phyloP scores from a whole-genome alignment of 257 asterid species.

The Nemophila menziesii region DNA sequence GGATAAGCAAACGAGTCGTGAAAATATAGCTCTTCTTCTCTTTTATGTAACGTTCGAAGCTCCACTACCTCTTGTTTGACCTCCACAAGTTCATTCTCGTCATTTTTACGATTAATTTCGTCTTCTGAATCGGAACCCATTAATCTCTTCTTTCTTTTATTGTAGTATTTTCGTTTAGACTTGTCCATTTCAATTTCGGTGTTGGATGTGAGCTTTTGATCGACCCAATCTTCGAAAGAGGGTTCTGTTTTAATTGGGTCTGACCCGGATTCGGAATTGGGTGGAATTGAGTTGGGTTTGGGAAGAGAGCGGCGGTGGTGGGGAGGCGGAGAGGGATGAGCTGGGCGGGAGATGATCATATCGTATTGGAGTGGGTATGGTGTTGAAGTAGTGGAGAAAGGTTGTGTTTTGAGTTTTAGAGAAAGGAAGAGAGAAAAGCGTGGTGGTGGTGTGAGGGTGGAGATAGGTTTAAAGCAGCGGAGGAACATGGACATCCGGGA shows the following conservation, averaged over 20 bases:
- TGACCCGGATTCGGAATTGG: slow-evolving; percentile 4
- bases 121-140: slow-evolving; percentile 65
- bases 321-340: slow-evolving; percentile 20
- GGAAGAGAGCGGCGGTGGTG: slow-evolving; percentile 27
- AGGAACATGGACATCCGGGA: slow-evolving; percentile 33
- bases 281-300: slow-evolving; percentile 24
- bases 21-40: slow-evolving; percentile 82
- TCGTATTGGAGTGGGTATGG: slow-evolving; percentile 85
- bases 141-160: slow-evolving; percentile 74
- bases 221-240: slow-evolving; percentile 79
- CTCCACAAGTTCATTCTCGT: slow-evolving; percentile 45
- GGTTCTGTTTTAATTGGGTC: slow-evolving; percentile 26
- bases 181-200: slow-evolving; percentile 33
- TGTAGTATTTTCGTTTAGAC: slow-evolving; percentile 61
- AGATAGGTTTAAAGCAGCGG: slow-evolving; percentile 27
- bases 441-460: slow-evolving; percentile 1
- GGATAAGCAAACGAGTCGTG: slow-evolving; percentile 83
- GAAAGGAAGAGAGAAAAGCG: neutral
- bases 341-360: slow-evolving; percentile 80
- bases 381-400: slow-evolving; percentile 54
- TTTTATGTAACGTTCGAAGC: slow-evolving; percentile 56
- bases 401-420: slow-evolving; percentile 4
- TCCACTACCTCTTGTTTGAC: slow-evolving; percentile 87
- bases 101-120: slow-evolving; percentile 26
- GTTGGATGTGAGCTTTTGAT: slow-evolving; percentile 27